A percentile compares a stretch with the other conserved stretches of the same genome.
These are phyloP conservation scores for Vigna nakashimae DNA, from an alignment of 306 rosid species.

Conservation along the genomic window DNA sequence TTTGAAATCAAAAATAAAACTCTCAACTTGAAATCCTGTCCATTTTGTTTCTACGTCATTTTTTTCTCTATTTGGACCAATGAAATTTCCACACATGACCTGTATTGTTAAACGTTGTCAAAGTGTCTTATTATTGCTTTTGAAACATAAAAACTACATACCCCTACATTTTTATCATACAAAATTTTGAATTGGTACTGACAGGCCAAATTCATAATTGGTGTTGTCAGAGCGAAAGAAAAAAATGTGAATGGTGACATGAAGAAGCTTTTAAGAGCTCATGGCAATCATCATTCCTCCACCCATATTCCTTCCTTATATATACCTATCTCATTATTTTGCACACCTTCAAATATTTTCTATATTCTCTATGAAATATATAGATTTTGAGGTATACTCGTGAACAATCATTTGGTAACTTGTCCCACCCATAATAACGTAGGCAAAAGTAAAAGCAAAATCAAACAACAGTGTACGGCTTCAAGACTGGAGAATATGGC, in stretches of 20 bases:
- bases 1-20: too few species aligned
- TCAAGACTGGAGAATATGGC: constrained; percentile 15
- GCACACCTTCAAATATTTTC: neutral
- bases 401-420: constrained; percentile 14
- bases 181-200: neutral
- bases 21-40: too few species aligned
- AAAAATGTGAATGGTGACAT: constrained; percentile 28
- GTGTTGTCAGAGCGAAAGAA: neutral
- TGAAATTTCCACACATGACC: too few species aligned
- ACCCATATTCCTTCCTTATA: constrained; percentile 13
- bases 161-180: too few species aligned
- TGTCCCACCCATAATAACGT: constrained; percentile 40
- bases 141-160: too few species aligned
- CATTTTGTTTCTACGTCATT: too few species aligned
- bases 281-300: constrained; percentile 4
- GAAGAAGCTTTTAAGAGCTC: constrained; percentile 32
- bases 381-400: neutral
- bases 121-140: too few species aligned
- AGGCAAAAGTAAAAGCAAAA: constrained; percentile 44
- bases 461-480: constrained; percentile 39
- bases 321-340: neutral
- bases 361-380: constrained; percentile 2
- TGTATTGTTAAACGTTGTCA: too few species aligned
- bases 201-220: neutral
- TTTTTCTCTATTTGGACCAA: too few species aligned